Evolutionary conservation across 306 rosid genomes (phyloP).

Genomic region (Nissolia schottii): DNA sequence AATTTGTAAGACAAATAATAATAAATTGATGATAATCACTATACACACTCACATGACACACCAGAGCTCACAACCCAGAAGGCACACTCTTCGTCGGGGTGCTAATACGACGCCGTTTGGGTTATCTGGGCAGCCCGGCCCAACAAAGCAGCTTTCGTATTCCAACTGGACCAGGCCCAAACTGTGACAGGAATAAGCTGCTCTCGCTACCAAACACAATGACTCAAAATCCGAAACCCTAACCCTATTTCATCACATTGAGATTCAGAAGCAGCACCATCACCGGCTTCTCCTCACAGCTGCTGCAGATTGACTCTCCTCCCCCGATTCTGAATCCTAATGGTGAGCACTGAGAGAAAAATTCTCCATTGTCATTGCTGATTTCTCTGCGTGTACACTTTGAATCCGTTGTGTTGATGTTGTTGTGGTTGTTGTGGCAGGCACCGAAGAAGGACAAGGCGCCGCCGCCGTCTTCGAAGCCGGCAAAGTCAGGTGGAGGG

Average conservation of each 20-base stretch:
- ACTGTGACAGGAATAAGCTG: not conserved
- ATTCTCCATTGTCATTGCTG: not conserved
- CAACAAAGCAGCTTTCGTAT: not conserved
- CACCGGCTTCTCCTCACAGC: not conserved
- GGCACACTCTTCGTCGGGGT: not conserved
- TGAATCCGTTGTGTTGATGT: not conserved
- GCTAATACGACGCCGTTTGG: not conserved
- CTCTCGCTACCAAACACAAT: not conserved
- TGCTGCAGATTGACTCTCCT: not conserved
- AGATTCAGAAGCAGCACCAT: not conserved
- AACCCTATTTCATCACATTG: not conserved
- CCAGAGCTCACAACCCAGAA: not conserved
- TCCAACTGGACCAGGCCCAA: not conserved
- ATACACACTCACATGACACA: not conserved
- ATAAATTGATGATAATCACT: not conserved
- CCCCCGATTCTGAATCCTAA: not conserved
- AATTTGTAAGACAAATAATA: not conserved
- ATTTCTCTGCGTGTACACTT: not conserved
- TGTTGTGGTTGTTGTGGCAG: not conserved
- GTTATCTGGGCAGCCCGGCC: not conserved
- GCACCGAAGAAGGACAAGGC: conserved; percentile 54
- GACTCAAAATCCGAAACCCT: conserved; percentile 2
- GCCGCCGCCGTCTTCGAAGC: conserved; percentile 43
- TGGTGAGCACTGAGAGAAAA: not conserved
- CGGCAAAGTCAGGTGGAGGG: conserved; percentile 44